Conservation (phyloP, 2,329 filamentous ascomycete genomes). For the Diaporthe australafricana region DNA sequence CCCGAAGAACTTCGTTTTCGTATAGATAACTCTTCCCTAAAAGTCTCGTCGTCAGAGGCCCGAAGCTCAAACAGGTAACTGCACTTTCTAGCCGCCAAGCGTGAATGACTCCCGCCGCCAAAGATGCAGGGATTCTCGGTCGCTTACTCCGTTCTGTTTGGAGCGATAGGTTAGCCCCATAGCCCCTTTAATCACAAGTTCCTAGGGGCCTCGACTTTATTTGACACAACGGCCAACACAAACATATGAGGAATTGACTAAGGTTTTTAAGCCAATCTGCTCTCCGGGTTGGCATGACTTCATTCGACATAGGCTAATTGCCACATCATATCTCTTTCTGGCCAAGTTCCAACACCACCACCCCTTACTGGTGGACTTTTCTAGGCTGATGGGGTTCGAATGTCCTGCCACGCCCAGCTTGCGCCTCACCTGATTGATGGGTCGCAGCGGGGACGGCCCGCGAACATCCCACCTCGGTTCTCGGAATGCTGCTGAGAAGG, state of each 20-base stretch:
- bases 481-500: not conserved
- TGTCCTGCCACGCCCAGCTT: not conserved
- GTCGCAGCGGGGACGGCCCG: slow-evolving; percentile 13
- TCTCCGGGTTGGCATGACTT: slow-evolving; percentile 10
- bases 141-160: not conserved
- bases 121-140: not conserved
- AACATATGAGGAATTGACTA: not conserved
- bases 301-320: not conserved
- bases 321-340: not conserved
- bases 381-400: not conserved
- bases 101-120: not conserved
- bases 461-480: slow-evolving; percentile 10
- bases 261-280: not conserved
- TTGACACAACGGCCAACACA: not conserved
- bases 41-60: not conserved
- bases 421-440: slow-evolving; percentile 9
- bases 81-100: slow-evolving; percentile 18
- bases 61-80: not conserved
- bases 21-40: too few species aligned
- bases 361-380: slow-evolving; percentile 16
- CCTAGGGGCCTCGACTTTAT: not conserved
- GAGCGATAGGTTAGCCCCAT: not conserved
- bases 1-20: too few species aligned
- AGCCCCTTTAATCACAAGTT: slow-evolving; percentile 1
- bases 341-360: slow-evolving; percentile 11